Percentiles rank a stretch among this genome's conserved stretches.
Evolutionary conservation across 371 early-diverging fungal genomes (phyloP).

Genomic region (Mortierella sp.): DNA sequence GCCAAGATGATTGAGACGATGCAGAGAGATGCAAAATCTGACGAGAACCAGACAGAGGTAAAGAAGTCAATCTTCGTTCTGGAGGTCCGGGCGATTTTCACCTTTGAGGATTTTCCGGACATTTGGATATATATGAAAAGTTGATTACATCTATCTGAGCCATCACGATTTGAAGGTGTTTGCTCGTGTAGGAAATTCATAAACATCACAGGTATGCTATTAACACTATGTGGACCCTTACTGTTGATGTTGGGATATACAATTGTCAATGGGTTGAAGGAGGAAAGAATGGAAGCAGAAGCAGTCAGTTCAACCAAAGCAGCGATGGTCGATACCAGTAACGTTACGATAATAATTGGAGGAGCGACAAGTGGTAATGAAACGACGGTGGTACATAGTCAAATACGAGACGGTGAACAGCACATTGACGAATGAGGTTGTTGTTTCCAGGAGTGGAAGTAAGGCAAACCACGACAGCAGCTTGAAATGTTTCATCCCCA

Average conservation of each 20-base stretch:
- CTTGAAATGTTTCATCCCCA: too few relatives aligned
- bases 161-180: conserved; percentile 39
- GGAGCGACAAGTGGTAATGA: not conserved
- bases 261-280: conserved; percentile 29
- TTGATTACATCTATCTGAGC: conserved; percentile 47
- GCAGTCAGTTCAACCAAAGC: conserved; percentile 5
- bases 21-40: not conserved
- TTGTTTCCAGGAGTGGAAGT: not conserved
- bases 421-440: not conserved
- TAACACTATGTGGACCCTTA: conserved; percentile 30
- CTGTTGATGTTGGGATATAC: conserved; percentile 44
- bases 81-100: too few relatives aligned
- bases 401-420: conserved; percentile 14
- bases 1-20: conserved; percentile 3
- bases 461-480: not conserved
- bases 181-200: conserved; percentile 37
- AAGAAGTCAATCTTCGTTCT: not conserved
- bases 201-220: conserved; percentile 45
- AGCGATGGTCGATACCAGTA: not conserved
- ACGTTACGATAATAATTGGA: not conserved
- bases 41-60: not conserved
- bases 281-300: conserved; percentile 28
- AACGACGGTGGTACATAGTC: not conserved
- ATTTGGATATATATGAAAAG: conserved; percentile 32
- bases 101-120: not conserved